Base-by-base conservation (phyloP, 768 basidiomycete species). In the Auricularia heimuer region DNA sequence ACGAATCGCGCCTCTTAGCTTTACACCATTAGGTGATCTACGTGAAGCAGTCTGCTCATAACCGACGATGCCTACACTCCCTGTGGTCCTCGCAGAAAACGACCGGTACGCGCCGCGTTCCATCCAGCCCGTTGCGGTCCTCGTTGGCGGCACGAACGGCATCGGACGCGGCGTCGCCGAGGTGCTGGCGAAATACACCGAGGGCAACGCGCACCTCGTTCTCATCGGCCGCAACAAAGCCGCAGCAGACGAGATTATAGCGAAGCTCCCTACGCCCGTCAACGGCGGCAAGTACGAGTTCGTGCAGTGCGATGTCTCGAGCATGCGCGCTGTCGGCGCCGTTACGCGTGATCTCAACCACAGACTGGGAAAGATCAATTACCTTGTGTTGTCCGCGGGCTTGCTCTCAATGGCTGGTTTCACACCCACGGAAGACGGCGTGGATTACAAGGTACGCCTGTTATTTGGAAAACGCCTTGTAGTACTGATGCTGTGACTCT, bases 201-300 rank as follows among this genome's bases (percentile, higher is more conserved):
- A 81, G 29, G 81, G 82, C 10, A 79, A 80, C 58, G 76, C 79
- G 34, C 77, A 81, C 67, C 82, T 86, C 70, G 71, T 85, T 68
- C 75, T 84, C 64, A 76, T 82, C 36, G 83, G 83, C 0, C 77
- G 83, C 54, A 84, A 83, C 72, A 75, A 76, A 54, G 71, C 66
- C 16, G 80, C 83, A 3, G 84, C 82, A 1, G 77, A 83, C 39
- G 63, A 70, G 24, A 78, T 82, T 67, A 74, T 86, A 63, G 75
- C 78, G 1, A 70, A 69, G 2, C 70, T 84, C 56, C 80, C 81
- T 36, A 63, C 54, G 2, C 21, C 64, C 16, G 62, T 66, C 37
- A 68, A 58, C 51, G 70, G 54, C 47, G 66, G 63, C 63, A 64
- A 69, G 71, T 70, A 80, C 71, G 80, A 82, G 67, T 84, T 84